Percentiles rank a stretch among this genome's conserved stretches.
These are phyloP conservation scores for Panicum virgatum DNA, from an alignment of 202 grass and related monocot genomes.

Conservation along the genomic window DNA sequence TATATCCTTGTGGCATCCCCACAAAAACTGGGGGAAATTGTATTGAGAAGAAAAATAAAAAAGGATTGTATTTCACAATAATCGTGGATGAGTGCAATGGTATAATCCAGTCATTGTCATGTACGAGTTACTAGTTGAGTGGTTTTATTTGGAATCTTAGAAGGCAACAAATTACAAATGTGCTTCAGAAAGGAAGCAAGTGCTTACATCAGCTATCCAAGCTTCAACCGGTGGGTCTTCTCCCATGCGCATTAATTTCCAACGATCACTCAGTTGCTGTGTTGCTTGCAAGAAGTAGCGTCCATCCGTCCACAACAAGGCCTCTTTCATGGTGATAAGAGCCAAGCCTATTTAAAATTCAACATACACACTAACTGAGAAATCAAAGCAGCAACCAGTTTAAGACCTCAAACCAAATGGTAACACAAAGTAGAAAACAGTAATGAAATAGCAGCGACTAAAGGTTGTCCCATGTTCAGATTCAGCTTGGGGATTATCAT, in stretches of 20 bases:
- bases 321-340: constrained; percentile 87
- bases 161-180: neutral
- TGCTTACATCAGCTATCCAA: constrained; percentile 81
- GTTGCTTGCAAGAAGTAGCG: constrained; percentile 94
- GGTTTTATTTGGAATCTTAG: neutral
- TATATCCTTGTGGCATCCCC: neutral
- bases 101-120: neutral
- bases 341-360: constrained; percentile 67
- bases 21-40: neutral
- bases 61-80: constrained; percentile 23
- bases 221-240: constrained; percentile 81
- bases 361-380: constrained; percentile 30
- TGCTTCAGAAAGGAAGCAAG: constrained; percentile 3
- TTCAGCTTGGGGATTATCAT: neutral
- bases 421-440: neutral
- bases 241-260: constrained; percentile 96
- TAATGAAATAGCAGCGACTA: neutral
- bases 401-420: neutral
- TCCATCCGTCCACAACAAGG: constrained; percentile 90
- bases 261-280: constrained; percentile 66
- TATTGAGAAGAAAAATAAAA: neutral
- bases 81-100: constrained; percentile 18
- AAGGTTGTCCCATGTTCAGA: neutral
- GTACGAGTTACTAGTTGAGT: neutral
- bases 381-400: constrained; percentile 17